These are phyloP conservation scores for Onygenales sp. DNA, from an alignment of 2,329 filamentous ascomycete species.

Conservation along the genomic window DNA sequence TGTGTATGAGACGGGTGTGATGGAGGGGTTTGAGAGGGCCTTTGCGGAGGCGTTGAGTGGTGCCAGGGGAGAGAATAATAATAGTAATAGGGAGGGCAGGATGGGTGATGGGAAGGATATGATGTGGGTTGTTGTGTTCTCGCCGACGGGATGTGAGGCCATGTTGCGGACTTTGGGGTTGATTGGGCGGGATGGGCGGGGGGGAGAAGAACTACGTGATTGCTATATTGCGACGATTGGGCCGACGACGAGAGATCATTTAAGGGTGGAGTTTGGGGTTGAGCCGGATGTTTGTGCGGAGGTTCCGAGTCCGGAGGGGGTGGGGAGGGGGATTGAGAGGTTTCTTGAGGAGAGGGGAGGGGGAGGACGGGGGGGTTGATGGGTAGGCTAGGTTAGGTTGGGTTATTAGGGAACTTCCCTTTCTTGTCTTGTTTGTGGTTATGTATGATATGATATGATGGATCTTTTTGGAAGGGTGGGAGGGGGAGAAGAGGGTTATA, in stretches of 20 bases:
- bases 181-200: constrained; percentile 21
- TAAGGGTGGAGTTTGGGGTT: constrained; percentile 39
- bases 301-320: constrained; percentile 71
- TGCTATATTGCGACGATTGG: constrained; percentile 80
- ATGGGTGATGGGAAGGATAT: constrained; percentile 1
- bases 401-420: not conserved
- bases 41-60: constrained; percentile 45
- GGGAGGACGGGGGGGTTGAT: constrained; percentile 1
- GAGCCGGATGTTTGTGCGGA: constrained; percentile 56
- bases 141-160: constrained; percentile 51
- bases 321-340: constrained; percentile 56
- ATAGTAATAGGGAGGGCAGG: constrained; percentile 14
- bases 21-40: constrained; percentile 64
- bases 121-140: constrained; percentile 42
- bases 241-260: constrained; percentile 74
- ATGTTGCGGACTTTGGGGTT: constrained; percentile 47
- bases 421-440: not conserved
- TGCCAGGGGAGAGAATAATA: constrained; percentile 1
- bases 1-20: constrained; percentile 78
- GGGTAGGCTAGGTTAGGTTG: not conserved
- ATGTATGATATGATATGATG: too few relatives aligned
- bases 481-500: not conserved
- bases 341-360: constrained; percentile 32
- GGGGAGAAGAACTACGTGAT: constrained; percentile 14
- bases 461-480: not conserved